These are phyloP conservation scores for Tylopilus sp. DNA, from an alignment of 768 basidiomycete genomes.

Conservation along the genomic window DNA sequence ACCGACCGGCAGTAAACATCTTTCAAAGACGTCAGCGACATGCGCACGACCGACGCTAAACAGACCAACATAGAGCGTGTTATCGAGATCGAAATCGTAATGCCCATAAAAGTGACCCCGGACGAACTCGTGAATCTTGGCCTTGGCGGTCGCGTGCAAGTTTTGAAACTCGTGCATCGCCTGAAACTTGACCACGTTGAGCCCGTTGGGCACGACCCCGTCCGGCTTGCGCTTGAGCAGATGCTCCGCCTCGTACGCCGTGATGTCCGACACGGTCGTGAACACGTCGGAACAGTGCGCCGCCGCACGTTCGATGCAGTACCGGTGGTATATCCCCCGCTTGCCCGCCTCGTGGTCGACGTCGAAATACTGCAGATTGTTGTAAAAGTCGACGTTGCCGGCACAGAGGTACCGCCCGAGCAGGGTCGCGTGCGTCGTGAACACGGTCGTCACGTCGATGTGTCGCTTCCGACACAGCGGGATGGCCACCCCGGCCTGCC, in stretches of 20 bases:
- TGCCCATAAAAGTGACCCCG: conserved; percentile 98
- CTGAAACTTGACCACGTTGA: conserved; percentile 98
- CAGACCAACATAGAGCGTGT: conserved; percentile 72
- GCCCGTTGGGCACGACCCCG: conserved; percentile 93
- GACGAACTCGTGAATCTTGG: conserved; percentile 98
- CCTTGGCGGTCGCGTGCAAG: conserved; percentile 85
- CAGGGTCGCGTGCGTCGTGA: conserved; percentile 97
- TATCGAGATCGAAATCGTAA: conserved; percentile 93
- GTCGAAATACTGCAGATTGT: conserved; percentile 98
- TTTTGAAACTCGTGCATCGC: conserved; percentile 99
- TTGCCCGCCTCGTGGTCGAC: conserved; percentile 99
- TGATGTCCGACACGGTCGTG: conserved; percentile 97
- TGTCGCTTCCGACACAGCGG: conserved; percentile 94
- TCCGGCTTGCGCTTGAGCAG: conserved; percentile 96
- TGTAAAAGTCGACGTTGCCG: conserved; percentile 98
- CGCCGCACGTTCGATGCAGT: conserved; percentile 95
- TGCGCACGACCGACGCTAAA: not conserved
- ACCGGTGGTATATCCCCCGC: conserved; percentile 96
- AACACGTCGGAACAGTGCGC: conserved; percentile 98
- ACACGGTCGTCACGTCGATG: conserved; percentile 97
- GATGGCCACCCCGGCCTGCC: conserved; percentile 97
- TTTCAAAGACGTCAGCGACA: conserved; percentile 30
- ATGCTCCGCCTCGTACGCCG: conserved; percentile 96
- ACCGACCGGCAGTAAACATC: conserved; percentile 99
- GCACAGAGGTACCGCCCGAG: conserved; percentile 98